phyloP scores from a whole-genome alignment of 176 grass and related monocot species.

The Ananas comosus region DNA sequence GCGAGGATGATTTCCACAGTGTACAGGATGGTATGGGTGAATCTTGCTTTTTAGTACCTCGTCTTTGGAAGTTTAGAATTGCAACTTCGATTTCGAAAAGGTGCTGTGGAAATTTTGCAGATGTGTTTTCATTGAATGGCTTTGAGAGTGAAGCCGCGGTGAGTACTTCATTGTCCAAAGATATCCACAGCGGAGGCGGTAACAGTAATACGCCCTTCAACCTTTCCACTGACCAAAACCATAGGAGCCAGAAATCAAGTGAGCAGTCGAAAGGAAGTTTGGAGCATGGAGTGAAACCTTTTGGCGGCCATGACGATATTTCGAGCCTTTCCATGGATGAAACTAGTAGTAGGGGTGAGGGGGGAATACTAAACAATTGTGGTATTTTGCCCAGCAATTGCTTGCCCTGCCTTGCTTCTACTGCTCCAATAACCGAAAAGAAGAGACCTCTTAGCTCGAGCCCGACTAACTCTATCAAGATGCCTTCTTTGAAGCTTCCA shows the following conservation, averaged over 20 bases:
- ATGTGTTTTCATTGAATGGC: conserved; percentile 54
- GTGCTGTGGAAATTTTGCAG: conserved; percentile 20
- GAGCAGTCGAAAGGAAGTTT: conserved; percentile 39
- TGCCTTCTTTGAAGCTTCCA: conserved; percentile 75
- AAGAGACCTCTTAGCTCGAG: conserved; percentile 56
- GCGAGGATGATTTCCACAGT: conserved; percentile 90
- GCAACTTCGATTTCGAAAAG: too few species aligned
- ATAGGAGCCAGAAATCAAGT: conserved; percentile 44
- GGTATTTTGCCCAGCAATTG: conserved; percentile 79
- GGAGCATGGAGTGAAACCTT: conserved; percentile 36
- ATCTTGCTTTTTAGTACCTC: neutral
- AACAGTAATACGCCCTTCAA: conserved; percentile 12
- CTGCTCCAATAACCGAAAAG: conserved; percentile 55
- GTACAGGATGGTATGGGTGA: conserved; percentile 67
- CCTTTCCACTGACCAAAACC: conserved; percentile 20
- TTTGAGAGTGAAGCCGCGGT: conserved; percentile 40
- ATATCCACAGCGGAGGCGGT: conserved; percentile 29
- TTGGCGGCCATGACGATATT: conserved; percentile 42
- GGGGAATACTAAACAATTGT: conserved; percentile 62
- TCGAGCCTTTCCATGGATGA: conserved; percentile 28
- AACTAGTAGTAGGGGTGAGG: conserved; percentile 21
- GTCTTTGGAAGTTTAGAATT: too few species aligned
- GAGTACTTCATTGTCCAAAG: conserved; percentile 23
- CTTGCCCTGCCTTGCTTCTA: conserved; percentile 66
- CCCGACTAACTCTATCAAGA: conserved; percentile 67